These are phyloP conservation scores for Paraphoma sp. DNA, from an alignment of 2,329 filamentous ascomycete species.

Conservation along the genomic window DNA sequence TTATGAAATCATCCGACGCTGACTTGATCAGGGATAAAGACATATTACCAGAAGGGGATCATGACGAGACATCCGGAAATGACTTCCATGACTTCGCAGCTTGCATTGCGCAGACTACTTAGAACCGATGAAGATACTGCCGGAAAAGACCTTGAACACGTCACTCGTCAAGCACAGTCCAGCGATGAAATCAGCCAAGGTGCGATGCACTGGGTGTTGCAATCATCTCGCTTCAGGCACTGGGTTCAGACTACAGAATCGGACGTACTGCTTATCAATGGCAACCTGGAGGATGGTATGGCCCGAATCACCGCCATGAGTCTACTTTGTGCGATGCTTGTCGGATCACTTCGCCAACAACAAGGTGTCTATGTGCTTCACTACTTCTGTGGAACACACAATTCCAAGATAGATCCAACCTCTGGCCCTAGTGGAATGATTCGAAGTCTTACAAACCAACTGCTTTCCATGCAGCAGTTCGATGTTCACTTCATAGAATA, in stretches of 20 bases:
- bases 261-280: background rate
- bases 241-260: background rate
- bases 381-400: background rate
- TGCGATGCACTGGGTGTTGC: background rate
- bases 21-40: background rate
- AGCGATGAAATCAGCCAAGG: background rate
- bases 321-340: background rate
- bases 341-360: background rate
- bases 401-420: background rate
- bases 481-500: background rate
- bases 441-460: background rate
- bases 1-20: background rate
- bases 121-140: background rate
- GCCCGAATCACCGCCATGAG: background rate
- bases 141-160: background rate
- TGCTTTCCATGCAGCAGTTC: background rate
- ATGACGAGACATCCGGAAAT: background rate
- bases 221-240: background rate
- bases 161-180: background rate
- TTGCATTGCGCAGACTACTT: background rate
- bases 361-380: background rate
- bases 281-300: background rate
- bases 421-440: background rate
- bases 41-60: background rate
- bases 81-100: background rate